Evolutionary conservation across 2,329 filamentous ascomycete genomes (phyloP), one percentile per base, ranked within the genome.

Genomic region (Pyricularia sp.): DNA sequence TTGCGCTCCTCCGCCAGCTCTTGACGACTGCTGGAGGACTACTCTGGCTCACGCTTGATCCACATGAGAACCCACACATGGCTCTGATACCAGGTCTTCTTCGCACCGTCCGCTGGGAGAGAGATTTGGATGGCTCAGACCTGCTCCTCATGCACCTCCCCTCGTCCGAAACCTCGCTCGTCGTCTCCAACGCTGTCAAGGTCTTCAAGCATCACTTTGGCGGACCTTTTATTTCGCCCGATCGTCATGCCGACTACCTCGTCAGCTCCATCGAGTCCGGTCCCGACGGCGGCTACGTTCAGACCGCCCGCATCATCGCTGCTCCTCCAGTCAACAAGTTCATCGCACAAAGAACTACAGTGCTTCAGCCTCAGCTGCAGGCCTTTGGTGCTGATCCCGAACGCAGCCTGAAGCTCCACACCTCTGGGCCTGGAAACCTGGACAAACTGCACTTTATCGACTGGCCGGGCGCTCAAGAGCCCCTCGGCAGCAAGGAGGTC

Each of bases 1-100:
- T 76, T 69, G 72, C 71, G 7, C 71, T 68, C 23, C 70, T 78
- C 64, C 73, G 73, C 11, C 72, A 74, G 11, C 64, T 78, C 17
- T 70, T 78, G 36, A 70, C 74, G 12, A 74, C 70, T 9, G 73
- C 71, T 70, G 71, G 71, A 67, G 70, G 71, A 0, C 68, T 79
- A 12, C 70, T 80, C 9, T 80, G 78, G 78, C 69, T 80, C 26
- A 79, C 78, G 5, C 72, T 71, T 1, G 76, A 76, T 55, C 70
- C 73, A 0, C 70, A 73, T 36, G 67, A 73, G 14, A 70, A 74
- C 5, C 78, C 78, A 2, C 71, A 74, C 25, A 72, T 78, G 17
- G 74, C 73, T 30, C 72, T 78, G 42, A 72, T 77, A 33, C 69
- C 75, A n/a, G 78, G 78, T 11, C 67, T 80, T 20, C 72, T 78